Conservation (phyloP, 2,329 filamentous ascomycete genomes). For the Didymella pomorum region DNA sequence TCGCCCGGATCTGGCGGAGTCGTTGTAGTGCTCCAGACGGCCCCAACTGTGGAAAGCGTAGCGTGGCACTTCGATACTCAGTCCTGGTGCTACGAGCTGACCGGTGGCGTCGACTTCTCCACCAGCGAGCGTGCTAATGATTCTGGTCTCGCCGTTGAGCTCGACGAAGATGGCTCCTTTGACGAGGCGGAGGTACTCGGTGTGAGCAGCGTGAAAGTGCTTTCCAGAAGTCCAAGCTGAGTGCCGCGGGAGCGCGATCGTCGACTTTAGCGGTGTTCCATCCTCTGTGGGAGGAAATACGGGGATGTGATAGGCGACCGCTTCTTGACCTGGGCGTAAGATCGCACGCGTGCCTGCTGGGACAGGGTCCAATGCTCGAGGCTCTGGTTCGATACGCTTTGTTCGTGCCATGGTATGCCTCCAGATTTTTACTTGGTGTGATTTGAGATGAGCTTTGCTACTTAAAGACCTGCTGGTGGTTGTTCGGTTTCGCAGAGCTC, state of each 20-base stretch:
- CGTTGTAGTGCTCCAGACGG: constrained; percentile 42
- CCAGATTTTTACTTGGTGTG: not conserved
- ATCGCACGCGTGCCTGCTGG: constrained; percentile 25
- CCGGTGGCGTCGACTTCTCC: constrained; percentile 15
- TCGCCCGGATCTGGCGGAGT: not conserved
- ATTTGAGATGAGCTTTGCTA: not conserved
- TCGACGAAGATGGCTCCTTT: constrained; percentile 48
- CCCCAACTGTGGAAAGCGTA: constrained; percentile 58
- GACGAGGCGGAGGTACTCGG: constrained; percentile 57
- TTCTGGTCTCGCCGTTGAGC: constrained; percentile 16
- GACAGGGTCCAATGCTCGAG: constrained; percentile 12
- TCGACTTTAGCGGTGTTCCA: constrained; percentile 39
- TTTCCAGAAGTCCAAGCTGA: constrained; percentile 60
- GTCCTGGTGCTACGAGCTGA: constrained; percentile 4
- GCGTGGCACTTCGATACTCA: constrained; percentile 49
- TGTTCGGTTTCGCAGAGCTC: not conserved
- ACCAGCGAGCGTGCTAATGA: constrained; percentile 23
- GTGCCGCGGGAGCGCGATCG: constrained; percentile 54
- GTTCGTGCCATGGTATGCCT: not conserved
- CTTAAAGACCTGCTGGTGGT: not conserved
- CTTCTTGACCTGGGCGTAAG: constrained; percentile 23
- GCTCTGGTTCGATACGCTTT: not conserved
- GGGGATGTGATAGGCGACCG: constrained; percentile 52
- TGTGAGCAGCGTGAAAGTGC: constrained; percentile 60
- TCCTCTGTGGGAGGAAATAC: constrained; percentile 22